phyloP scores from a whole-genome alignment of 768 basidiomycete species.

The Lactifluus subvellereus region DNA sequence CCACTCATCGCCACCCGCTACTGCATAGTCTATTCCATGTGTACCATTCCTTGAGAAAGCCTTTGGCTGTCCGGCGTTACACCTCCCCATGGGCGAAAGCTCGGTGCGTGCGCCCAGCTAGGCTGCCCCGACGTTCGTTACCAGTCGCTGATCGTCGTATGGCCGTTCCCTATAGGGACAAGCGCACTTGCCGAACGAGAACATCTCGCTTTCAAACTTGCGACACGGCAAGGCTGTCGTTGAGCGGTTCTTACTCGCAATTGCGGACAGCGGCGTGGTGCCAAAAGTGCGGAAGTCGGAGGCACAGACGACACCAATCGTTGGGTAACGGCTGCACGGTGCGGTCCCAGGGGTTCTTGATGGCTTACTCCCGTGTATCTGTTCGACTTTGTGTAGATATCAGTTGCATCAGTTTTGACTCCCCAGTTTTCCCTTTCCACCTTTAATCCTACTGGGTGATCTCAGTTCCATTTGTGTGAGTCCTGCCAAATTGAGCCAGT shows the following conservation, averaged over 20 bases:
- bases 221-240: slow-evolving; percentile 70
- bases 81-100: slow-evolving; percentile 92
- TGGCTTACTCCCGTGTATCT: background rate
- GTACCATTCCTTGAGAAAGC: slow-evolving; percentile 91
- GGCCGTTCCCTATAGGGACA: slow-evolving; percentile 52
- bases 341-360: background rate
- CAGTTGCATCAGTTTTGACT: background rate
- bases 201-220: slow-evolving; percentile 81
- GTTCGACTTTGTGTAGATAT: background rate
- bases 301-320: background rate
- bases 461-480: too few relatives aligned
- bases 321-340: background rate
- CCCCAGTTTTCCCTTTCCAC: background rate
- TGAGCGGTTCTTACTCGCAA: slow-evolving; percentile 62
- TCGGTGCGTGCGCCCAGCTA: slow-evolving; percentile 44
- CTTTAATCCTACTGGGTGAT: too few relatives aligned
- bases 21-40: slow-evolving; percentile 81
- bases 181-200: slow-evolving; percentile 91
- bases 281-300: background rate
- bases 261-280: slow-evolving; percentile 33
- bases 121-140: background rate
- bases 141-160: slow-evolving; percentile 3
- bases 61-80: slow-evolving; percentile 83
- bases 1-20: background rate
- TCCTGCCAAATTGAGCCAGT: too few relatives aligned